Evolutionary conservation across 176 grass and related monocot genomes (phyloP).

Genomic region (Oryza nivara): DNA sequence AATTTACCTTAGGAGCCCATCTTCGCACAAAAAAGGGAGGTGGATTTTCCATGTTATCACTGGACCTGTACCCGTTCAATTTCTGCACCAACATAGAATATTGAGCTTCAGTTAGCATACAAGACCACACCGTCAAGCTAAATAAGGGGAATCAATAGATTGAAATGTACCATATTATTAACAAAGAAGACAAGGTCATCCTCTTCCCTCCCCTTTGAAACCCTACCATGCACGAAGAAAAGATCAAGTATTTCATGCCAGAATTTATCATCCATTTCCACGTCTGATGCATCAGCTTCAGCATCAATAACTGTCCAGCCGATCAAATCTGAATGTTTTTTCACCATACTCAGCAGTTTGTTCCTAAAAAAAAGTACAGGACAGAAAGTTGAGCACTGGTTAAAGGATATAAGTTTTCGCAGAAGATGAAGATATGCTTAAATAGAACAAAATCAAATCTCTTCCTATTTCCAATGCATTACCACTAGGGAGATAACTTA

Average conservation of each 20-base stretch:
- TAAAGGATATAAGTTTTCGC: background rate
- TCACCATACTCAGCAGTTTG: slow-evolving; percentile 88
- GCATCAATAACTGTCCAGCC: slow-evolving; percentile 61
- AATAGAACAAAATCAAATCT: background rate
- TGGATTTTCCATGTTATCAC: slow-evolving; percentile 64
- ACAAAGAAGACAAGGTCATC: slow-evolving; percentile 99
- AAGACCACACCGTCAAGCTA: background rate
- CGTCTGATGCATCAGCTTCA: slow-evolving; percentile 59
- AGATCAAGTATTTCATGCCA: slow-evolving; percentile 95
- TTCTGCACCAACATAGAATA: slow-evolving; percentile 53
- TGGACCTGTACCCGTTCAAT: slow-evolving; percentile 66
- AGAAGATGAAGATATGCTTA: background rate
- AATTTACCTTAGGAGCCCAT: slow-evolving; percentile 75
- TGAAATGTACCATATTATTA: slow-evolving; percentile 58
- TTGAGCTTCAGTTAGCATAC: slow-evolving; percentile 5
- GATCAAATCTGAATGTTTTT: slow-evolving; percentile 85
- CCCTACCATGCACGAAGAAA: slow-evolving; percentile 71
- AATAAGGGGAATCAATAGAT: background rate
- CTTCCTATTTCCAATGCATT: background rate
- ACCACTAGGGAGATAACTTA: background rate
- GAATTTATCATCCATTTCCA: slow-evolving; percentile 64
- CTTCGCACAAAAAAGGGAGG: slow-evolving; percentile 83
- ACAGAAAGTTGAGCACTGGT: background rate
- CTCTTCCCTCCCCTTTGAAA: slow-evolving; percentile 68
- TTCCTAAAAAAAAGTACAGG: slow-evolving; percentile 19